Conservation (phyloP, 345 rosid genomes). For the Salix purpurea region DNA sequence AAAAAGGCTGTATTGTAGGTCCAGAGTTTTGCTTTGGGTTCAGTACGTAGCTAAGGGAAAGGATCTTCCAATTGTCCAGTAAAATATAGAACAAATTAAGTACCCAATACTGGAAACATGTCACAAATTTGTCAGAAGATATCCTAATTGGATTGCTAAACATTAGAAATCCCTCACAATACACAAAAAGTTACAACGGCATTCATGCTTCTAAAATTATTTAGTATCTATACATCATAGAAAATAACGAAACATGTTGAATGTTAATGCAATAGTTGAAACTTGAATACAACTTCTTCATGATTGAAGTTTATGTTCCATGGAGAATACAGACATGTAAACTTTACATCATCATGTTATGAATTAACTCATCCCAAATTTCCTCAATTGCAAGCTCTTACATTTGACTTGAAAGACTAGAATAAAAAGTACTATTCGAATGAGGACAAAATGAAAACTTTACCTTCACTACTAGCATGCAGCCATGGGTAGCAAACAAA, state of each 20-base stretch:
- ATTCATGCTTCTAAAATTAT: not conserved
- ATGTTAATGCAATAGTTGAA: not conserved
- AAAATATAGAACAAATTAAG: not conserved
- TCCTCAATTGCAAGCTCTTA: not conserved
- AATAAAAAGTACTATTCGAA: not conserved
- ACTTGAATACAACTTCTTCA: not conserved
- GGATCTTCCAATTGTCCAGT: not conserved
- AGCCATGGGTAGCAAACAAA: constrained; percentile 86
- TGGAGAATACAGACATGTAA: not conserved
- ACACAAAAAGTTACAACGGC: not conserved
- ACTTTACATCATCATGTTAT: not conserved
- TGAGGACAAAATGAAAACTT: constrained; percentile 7
- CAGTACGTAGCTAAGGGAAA: not conserved
- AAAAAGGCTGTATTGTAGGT: not conserved
- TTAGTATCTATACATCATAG: not conserved
- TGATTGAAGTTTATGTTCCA: not conserved
- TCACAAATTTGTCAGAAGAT: not conserved
- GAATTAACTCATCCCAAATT: not conserved
- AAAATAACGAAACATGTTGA: not conserved
- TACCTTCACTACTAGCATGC: constrained; percentile 96
- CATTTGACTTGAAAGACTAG: not conserved
- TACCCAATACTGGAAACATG: not conserved
- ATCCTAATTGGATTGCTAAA: not conserved
- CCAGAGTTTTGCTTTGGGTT: not conserved
- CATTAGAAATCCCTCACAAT: not conserved